Conservation (phyloP, 2,329 filamentous ascomycete genomes). For the Allantophomopsis lycopodina region DNA sequence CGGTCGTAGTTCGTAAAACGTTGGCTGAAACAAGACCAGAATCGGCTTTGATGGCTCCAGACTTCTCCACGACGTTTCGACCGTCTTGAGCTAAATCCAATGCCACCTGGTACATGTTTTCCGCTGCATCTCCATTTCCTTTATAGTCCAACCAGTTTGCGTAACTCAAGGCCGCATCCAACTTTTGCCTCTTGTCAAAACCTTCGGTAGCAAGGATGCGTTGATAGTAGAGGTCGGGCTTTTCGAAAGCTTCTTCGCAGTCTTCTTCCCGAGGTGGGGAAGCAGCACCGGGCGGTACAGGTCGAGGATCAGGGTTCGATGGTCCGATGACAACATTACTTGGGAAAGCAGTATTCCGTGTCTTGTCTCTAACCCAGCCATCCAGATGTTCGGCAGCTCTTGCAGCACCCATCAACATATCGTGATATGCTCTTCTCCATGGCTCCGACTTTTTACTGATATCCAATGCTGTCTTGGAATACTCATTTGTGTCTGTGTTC, state of each 20-base stretch:
- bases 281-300: constrained; percentile 49
- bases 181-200: constrained; percentile 62
- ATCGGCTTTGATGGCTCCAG: constrained; percentile 48
- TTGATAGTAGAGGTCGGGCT: constrained; percentile 67
- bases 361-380: constrained; percentile 60
- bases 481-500: constrained; percentile 32
- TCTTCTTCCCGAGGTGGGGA: constrained; percentile 61
- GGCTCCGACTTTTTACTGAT: constrained; percentile 53
- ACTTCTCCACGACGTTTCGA: constrained; percentile 43
- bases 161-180: constrained; percentile 72
- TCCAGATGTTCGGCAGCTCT: constrained; percentile 70
- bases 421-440: constrained; percentile 79
- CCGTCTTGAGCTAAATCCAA: constrained; percentile 52
- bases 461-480: constrained; percentile 29
- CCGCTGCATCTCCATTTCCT: constrained; percentile 46
- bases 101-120: constrained; percentile 62
- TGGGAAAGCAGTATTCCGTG: constrained; percentile 52
- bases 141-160: constrained; percentile 80
- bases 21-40: constrained; percentile 53
- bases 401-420: constrained; percentile 65
- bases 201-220: constrained; percentile 71
- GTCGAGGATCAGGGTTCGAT: constrained; percentile 68
- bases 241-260: constrained; percentile 53
- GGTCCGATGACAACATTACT: constrained; percentile 65
- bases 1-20: constrained; percentile 60